A percentile compares a stretch with the other conserved stretches of the same genome.
Evolutionary conservation across 192 early-diverging fungal species (phyloP).

Genomic region (Mortierella antarctica): DNA sequence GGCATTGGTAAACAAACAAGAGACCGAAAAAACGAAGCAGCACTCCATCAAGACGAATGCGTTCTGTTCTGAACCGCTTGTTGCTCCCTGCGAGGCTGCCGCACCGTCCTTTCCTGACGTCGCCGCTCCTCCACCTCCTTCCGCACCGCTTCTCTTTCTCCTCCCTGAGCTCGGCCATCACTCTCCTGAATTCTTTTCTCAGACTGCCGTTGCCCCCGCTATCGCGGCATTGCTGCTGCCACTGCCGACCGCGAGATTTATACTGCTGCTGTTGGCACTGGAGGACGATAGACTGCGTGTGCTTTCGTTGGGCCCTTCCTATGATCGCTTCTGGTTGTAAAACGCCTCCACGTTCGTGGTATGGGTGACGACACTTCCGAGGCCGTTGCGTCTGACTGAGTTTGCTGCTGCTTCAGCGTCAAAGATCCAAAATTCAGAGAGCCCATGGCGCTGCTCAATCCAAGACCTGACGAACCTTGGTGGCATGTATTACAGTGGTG

Average conservation of each 20-base stretch:
- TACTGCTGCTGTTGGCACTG: background rate
- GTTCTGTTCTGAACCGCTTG: too few species aligned
- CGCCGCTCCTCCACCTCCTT: too few species aligned
- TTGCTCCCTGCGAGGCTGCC: too few species aligned
- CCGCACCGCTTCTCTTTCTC: conserved; percentile 68
- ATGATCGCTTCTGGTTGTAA: background rate
- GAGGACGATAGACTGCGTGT: background rate
- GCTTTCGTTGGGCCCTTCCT: background rate
- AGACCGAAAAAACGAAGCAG: too few species aligned
- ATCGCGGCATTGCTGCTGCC: conserved; percentile 4
- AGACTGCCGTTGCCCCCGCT: conserved; percentile 57
- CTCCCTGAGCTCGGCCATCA: conserved; percentile 58
- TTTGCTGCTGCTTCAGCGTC: background rate
- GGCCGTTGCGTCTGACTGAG: background rate
- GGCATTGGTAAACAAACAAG: too few species aligned
- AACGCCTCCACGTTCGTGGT: conserved; percentile 2
- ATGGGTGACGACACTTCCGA: conserved; percentile 5
- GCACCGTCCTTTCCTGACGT: too few species aligned
- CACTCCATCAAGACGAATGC: too few species aligned
- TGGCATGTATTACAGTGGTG: background rate
- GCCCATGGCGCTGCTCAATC: background rate
- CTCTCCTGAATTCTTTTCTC: conserved; percentile 65
- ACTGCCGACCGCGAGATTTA: background rate
- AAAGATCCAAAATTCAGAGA: conserved; percentile 23
- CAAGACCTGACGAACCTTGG: background rate